Evolutionary conservation across 2,329 filamentous ascomycete species (phyloP).

Genomic region (Cercospora citrullina): DNA sequence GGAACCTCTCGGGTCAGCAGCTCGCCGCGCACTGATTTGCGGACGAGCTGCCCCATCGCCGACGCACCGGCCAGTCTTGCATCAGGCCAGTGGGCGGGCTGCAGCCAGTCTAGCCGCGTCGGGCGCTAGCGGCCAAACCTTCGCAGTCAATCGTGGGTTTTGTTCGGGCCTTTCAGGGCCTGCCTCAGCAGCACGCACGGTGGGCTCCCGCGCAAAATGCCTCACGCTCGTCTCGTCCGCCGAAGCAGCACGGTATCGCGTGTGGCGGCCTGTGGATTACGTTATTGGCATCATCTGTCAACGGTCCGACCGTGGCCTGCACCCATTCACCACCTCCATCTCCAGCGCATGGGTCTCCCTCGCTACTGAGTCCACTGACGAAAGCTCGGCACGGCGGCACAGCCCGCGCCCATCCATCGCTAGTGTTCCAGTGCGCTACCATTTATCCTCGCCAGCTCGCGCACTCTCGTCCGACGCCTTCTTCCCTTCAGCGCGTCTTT

Average conservation of each 20-base stretch:
- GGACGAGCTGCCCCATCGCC: constrained; percentile 6
- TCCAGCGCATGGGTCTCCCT: constrained; percentile 12
- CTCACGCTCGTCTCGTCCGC: constrained; percentile 4
- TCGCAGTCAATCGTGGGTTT: constrained; percentile 10
- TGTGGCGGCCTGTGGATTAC: constrained; percentile 19
- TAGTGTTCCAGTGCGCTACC: constrained; percentile 2
- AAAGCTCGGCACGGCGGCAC: constrained; percentile 28
- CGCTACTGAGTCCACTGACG: constrained; percentile 13
- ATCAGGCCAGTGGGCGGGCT: constrained; percentile 2
- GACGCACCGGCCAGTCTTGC: constrained; percentile 9
- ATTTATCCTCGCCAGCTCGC: constrained; percentile 12
- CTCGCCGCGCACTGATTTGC: constrained; percentile 9
- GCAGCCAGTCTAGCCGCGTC: background rate
- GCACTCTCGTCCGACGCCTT: constrained; percentile 12
- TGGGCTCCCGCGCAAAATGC: constrained; percentile 19
- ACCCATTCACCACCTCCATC: constrained; percentile 2
- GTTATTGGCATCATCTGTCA: constrained; percentile 27
- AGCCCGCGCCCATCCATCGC: constrained; percentile 19
- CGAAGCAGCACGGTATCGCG: constrained; percentile 17
- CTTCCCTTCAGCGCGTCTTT: constrained; percentile 23
- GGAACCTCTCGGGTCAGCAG: background rate
- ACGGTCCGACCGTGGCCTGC: constrained; percentile 27
- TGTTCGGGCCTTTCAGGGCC: constrained; percentile 17
- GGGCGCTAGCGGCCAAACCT: background rate
- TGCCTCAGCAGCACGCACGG: constrained; percentile 6